phyloP scores from a whole-genome alignment of 2,329 filamentous ascomycete genomes.

The Nothopassalora personata region DNA sequence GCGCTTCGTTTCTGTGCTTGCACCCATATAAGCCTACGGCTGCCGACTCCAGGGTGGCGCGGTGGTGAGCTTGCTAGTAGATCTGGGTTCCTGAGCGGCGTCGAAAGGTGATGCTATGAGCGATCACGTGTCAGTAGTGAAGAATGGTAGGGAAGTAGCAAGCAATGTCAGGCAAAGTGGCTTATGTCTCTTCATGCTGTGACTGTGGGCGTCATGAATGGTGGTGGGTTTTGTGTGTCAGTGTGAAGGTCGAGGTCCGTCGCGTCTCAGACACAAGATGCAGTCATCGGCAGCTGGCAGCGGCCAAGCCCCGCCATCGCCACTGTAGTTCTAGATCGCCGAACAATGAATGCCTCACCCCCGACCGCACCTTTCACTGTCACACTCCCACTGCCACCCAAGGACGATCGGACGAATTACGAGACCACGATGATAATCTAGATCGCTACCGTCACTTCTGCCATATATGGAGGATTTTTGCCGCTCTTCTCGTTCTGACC shows the following conservation, averaged over 20 bases:
- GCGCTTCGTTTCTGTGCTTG: constrained; percentile 33
- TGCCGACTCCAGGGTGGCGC: neutral
- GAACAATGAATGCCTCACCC: neutral
- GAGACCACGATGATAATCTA: neutral
- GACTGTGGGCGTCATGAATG: neutral
- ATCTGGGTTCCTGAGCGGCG: neutral
- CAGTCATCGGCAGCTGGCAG: neutral
- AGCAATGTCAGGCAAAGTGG: neutral
- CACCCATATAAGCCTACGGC: constrained; percentile 1
- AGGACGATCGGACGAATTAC: neutral
- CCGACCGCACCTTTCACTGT: neutral
- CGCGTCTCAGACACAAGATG: neutral
- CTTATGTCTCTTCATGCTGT: neutral
- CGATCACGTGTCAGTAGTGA: neutral
- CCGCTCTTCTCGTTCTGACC: neutral
- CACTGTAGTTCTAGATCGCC: neutral
- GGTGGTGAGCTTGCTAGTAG: neutral
- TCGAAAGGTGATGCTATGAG: neutral
- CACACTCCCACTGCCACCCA: neutral
- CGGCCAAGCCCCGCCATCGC: neutral
- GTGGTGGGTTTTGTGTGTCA: neutral
- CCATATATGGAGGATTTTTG: neutral
- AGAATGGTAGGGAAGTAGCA: neutral
- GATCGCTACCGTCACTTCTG: neutral
- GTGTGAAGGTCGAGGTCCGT: neutral